These are phyloP conservation scores for Persicaria tinctoria DNA, from an alignment of 148 eudicot genomes.

Conservation along the genomic window DNA sequence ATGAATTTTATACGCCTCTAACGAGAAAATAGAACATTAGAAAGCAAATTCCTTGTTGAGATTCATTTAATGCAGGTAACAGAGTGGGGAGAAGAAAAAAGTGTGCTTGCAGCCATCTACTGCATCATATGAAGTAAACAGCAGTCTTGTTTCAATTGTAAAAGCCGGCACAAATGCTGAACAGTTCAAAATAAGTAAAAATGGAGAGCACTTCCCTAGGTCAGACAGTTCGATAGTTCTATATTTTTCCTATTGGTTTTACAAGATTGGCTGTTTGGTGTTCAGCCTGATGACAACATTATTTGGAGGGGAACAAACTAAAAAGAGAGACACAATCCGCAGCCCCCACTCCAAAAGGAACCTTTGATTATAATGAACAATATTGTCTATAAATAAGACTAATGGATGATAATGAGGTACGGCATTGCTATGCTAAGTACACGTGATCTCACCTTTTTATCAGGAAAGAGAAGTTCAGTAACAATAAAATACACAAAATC, in stretches of 20 bases:
- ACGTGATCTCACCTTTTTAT: neutral
- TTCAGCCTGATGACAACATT: too few relatives aligned
- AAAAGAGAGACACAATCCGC: too few relatives aligned
- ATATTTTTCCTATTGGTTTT: too few relatives aligned
- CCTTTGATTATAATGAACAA: too few relatives aligned
- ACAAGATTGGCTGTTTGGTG: too few relatives aligned
- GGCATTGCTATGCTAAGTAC: neutral
- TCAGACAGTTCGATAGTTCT: neutral
- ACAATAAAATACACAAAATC: neutral
- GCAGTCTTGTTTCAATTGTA: neutral
- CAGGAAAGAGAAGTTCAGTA: neutral
- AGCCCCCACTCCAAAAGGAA: too few relatives aligned
- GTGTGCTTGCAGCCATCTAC: neutral
- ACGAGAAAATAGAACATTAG: neutral
- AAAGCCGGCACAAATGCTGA: neutral
- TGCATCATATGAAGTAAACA: neutral
- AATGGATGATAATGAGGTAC: too few relatives aligned
- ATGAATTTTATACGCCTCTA: neutral
- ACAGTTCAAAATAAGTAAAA: neutral
- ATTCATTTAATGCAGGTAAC: conserved; percentile 2
- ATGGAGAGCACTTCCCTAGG: neutral
- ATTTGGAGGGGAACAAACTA: too few relatives aligned
- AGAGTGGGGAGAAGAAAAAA: neutral
- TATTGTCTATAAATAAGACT: too few relatives aligned
- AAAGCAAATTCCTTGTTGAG: neutral